phyloP scores from a whole-genome alignment of 2,329 filamentous ascomycete genomes.

The Harringtonia lauricola region DNA sequence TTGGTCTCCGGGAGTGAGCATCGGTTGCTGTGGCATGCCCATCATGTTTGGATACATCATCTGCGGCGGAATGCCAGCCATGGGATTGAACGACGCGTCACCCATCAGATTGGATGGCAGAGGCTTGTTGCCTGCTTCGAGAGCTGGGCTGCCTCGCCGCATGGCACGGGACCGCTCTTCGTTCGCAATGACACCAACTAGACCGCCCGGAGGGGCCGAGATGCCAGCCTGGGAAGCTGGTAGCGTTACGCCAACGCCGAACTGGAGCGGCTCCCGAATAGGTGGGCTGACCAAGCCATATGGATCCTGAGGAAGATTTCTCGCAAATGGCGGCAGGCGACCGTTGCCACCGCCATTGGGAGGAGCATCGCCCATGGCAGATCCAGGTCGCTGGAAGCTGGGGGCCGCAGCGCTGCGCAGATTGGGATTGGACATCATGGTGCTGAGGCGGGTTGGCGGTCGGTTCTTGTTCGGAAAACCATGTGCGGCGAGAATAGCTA shows the following conservation, averaged over 20 bases:
- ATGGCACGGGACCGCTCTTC: slow-evolving; percentile 72
- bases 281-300: slow-evolving; percentile 67
- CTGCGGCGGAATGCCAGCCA: slow-evolving; percentile 36
- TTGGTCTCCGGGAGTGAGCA: slow-evolving; percentile 53
- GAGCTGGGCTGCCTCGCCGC: slow-evolving; percentile 66
- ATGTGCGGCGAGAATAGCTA: slow-evolving; percentile 79
- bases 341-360: slow-evolving; percentile 21
- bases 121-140: slow-evolving; percentile 34
- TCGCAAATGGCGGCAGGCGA: slow-evolving; percentile 69
- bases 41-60: slow-evolving; percentile 37
- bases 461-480: slow-evolving; percentile 74
- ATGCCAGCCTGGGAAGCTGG: slow-evolving; percentile 8
- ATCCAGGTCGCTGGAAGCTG: slow-evolving; percentile 41
- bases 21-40: slow-evolving; percentile 18
- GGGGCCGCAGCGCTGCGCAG: slow-evolving; percentile 43
- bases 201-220: slow-evolving; percentile 55
- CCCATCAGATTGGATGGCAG: slow-evolving; percentile 17
- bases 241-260: slow-evolving; percentile 45
- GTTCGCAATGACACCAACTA: slow-evolving; percentile 78
- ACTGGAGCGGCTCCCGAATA: slow-evolving; percentile 63
- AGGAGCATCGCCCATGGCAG: slow-evolving; percentile 40
- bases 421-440: slow-evolving; percentile 60
- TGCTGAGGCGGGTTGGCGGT: slow-evolving; percentile 56
- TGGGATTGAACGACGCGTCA: slow-evolving; percentile 33
- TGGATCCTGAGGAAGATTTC: slow-evolving; percentile 72